Evolutionary conservation across 495 filamentous ascomycete species (phyloP).

Genomic region (Daldinia loculata): DNA sequence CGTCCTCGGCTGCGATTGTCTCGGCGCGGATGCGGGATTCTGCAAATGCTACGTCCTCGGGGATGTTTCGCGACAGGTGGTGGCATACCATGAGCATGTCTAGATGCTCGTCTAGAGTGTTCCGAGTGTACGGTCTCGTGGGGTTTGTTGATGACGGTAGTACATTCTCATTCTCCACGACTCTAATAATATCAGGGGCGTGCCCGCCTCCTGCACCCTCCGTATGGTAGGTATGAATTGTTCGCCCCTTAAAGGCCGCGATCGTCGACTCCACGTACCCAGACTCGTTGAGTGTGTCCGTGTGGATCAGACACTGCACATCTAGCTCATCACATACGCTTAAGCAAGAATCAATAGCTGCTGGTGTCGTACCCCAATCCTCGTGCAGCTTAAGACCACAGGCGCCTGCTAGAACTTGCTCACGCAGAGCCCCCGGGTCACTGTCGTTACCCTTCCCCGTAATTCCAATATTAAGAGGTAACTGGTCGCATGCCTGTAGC

Average conservation of each 20-base stretch:
- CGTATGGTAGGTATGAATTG: conserved; percentile 98
- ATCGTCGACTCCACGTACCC: conserved; percentile 97
- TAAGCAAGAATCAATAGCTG: conserved; percentile 92
- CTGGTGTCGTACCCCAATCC: conserved; percentile 94
- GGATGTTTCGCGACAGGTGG: conserved; percentile 89
- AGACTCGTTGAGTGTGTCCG: conserved; percentile 96
- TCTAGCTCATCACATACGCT: conserved; percentile 89
- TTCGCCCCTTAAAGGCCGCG: conserved; percentile 83
- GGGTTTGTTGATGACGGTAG: conserved; percentile 93
- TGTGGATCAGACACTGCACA: conserved; percentile 95
- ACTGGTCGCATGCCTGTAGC: conserved; percentile 85
- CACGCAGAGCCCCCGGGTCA: conserved; percentile 71
- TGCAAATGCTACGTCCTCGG: conserved; percentile 95
- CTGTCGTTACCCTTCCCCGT: conserved; percentile 97
- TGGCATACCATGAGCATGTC: conserved; percentile 99
- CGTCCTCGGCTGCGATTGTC: conserved; percentile 97
- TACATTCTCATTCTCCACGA: conserved; percentile 92
- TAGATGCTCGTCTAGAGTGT: conserved; percentile 96
- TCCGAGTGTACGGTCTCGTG: conserved; percentile 88
- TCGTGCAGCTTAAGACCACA: conserved; percentile 96
- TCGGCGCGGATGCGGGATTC: conserved; percentile 94
- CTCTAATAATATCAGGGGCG: conserved; percentile 94
- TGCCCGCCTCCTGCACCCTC: conserved; percentile 97
- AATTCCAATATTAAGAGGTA: conserved; percentile 94
- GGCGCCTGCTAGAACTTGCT: conserved; percentile 85